phyloP scores from a whole-genome alignment of 257 asterid genomes.

The Voacanga thouarsii region DNA sequence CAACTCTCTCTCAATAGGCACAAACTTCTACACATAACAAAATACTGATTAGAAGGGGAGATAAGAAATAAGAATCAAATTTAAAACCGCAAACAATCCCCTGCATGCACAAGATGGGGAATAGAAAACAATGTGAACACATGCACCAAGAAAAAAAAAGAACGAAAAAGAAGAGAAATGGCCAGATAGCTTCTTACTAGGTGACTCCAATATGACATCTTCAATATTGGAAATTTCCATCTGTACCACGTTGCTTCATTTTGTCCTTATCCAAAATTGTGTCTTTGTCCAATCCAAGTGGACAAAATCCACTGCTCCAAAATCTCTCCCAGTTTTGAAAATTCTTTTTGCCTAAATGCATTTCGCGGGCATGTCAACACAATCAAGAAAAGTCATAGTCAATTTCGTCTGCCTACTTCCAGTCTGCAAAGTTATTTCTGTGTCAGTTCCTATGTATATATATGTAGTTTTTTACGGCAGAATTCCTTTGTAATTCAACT shows the following conservation, averaged over 20 bases:
- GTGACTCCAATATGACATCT: neutral
- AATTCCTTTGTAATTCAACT: slow-evolving; percentile 8
- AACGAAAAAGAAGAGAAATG: neutral
- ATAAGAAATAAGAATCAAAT: no score
- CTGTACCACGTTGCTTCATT: neutral
- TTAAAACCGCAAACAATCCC: no score
- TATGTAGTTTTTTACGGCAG: neutral
- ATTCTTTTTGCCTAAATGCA: neutral
- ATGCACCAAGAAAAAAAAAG: neutral
- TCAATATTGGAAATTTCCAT: neutral
- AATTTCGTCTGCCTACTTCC: neutral
- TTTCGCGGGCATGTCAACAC: neutral
- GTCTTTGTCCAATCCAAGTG: neutral
- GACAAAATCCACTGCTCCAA: neutral
- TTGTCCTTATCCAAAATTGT: no score
- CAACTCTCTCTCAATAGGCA: no score
- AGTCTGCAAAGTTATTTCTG: neutral
- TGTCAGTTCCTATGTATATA: neutral
- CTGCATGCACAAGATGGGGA: neutral
- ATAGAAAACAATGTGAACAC: neutral
- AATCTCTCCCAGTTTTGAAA: neutral
- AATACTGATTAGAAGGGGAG: no score
- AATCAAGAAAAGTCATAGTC: neutral
- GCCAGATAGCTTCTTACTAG: neutral
- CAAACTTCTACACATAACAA: no score